A percentile compares a stretch with the other conserved stretches of the same genome.
Conservation (phyloP, 179 eudicot genomes). For the Amaranthus tricolor region DNA sequence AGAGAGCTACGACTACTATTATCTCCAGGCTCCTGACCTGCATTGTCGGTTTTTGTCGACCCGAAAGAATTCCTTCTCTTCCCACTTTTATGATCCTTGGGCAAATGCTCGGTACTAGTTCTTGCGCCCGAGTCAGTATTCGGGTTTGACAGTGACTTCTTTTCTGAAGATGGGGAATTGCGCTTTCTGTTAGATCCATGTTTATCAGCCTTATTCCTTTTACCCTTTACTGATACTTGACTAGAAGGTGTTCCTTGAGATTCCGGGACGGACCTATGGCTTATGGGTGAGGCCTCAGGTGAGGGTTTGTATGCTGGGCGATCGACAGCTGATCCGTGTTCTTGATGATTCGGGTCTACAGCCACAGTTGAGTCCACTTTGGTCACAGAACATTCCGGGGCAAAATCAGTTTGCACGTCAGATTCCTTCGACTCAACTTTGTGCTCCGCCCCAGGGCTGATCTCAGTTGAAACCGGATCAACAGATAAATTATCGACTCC, state of each 20-base stretch:
- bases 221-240: constrained; percentile 56
- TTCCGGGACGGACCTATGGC: constrained; percentile 51
- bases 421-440: constrained; percentile 36
- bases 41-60: constrained; percentile 56
- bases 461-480: constrained; percentile 15
- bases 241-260: constrained; percentile 78
- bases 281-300: constrained; percentile 65
- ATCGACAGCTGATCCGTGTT: constrained; percentile 27
- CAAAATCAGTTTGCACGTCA: constrained; percentile 14
- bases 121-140: constrained; percentile 51
- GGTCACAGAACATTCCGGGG: constrained; percentile 4
- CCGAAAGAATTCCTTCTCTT: constrained; percentile 77
- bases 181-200: constrained; percentile 45
- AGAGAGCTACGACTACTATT: constrained; percentile 50
- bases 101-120: constrained; percentile 52
- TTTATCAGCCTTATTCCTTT: constrained; percentile 48
- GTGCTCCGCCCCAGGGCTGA: constrained; percentile 32
- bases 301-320: constrained; percentile 38
- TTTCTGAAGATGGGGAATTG: constrained; percentile 46
- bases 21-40: constrained; percentile 81
- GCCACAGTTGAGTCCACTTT: neutral
- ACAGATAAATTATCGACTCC: constrained; percentile 20
- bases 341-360: constrained; percentile 11
- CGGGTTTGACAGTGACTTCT: constrained; percentile 42
- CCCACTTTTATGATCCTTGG: constrained; percentile 57